A percentile compares a stretch with the other conserved stretches of the same genome.
Evolutionary conservation across 768 basidiomycete species (phyloP).

Genomic region (Lactarius sanguifluus): DNA sequence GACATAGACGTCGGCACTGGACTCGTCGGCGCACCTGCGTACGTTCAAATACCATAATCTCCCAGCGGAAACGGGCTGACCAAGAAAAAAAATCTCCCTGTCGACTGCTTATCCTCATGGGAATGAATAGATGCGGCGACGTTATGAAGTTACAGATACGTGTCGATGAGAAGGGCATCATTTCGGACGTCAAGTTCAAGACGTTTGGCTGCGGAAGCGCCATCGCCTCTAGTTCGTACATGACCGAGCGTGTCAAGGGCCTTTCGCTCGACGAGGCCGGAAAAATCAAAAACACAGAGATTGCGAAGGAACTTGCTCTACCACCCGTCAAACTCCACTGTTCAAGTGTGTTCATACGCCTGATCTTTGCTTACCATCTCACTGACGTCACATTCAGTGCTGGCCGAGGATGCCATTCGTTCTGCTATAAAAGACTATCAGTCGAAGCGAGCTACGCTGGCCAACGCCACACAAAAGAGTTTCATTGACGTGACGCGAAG

Average conservation of each 20-base stretch:
- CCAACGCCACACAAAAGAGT: slow-evolving; percentile 54
- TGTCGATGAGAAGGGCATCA: slow-evolving; percentile 91
- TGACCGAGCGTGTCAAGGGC: slow-evolving; percentile 98
- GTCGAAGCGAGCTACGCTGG: slow-evolving; percentile 65
- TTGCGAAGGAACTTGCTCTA: slow-evolving; percentile 93
- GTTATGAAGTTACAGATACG: slow-evolving; percentile 99
- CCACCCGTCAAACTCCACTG: slow-evolving; percentile 97
- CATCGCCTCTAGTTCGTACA: slow-evolving; percentile 96
- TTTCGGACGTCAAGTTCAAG: slow-evolving; percentile 99
- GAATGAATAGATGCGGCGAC: slow-evolving; percentile 75
- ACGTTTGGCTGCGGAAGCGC: slow-evolving; percentile 99
- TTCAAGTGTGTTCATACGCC: slow-evolving; percentile 61
- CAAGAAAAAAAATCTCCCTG: slow-evolving; percentile 4
- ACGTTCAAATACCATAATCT: slow-evolving; percentile 35
- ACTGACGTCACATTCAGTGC: slow-evolving; percentile 52
- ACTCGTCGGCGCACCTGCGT: slow-evolving; percentile 97
- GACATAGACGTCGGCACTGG: slow-evolving; percentile 95
- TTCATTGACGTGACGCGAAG: slow-evolving; percentile 71
- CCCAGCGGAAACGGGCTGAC: slow-evolving; percentile 28
- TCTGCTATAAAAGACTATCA: slow-evolving; percentile 97
- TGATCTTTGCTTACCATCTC: not conserved
- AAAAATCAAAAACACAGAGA: slow-evolving; percentile 98
- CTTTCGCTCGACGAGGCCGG: slow-evolving; percentile 92
- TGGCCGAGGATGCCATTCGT: slow-evolving; percentile 98
- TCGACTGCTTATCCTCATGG: not conserved